Percentiles rank a stretch among this genome's conserved stretches.
Conservation (phyloP, 2,329 filamentous ascomycete species). For the Endoconidiophora laricicola region DNA sequence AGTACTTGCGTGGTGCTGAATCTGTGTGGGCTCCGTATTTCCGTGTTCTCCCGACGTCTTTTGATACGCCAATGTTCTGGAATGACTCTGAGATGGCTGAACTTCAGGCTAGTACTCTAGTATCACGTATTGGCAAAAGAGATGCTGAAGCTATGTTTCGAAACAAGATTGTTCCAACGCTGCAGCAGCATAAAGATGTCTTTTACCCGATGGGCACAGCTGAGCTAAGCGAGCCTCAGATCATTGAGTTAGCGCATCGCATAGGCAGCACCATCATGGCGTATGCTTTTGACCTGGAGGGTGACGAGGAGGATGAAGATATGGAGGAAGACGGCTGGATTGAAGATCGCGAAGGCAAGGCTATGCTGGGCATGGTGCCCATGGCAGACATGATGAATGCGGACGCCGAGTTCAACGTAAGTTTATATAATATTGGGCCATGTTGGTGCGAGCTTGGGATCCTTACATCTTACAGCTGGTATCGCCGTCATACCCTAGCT, state of each 20-base stretch:
- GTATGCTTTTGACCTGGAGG: slow-evolving; percentile 71
- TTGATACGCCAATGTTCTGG: slow-evolving; percentile 91
- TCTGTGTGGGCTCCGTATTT: slow-evolving; percentile 71
- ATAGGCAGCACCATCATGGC: slow-evolving; percentile 88
- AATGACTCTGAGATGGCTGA: slow-evolving; percentile 47
- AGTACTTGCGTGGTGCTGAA: slow-evolving; percentile 38
- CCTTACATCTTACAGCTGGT: neutral
- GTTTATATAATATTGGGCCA: neutral
- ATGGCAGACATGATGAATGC: slow-evolving; percentile 83
- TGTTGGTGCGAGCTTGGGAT: too few species aligned
- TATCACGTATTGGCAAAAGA: slow-evolving; percentile 57
- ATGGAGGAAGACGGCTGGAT: slow-evolving; percentile 48
- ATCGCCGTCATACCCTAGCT: neutral
- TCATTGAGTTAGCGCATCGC: slow-evolving; percentile 45
- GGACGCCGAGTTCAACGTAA: slow-evolving; percentile 64
- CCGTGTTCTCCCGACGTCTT: slow-evolving; percentile 50
- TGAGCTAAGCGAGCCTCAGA: slow-evolving; percentile 25
- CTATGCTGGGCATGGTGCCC: slow-evolving; percentile 71
- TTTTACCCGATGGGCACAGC: slow-evolving; percentile 27
- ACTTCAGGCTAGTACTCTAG: slow-evolving; percentile 62
- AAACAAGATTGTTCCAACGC: slow-evolving; percentile 31
- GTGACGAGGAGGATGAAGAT: slow-evolving; percentile 33
- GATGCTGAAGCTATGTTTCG: slow-evolving; percentile 55
- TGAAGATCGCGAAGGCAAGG: slow-evolving; percentile 41
- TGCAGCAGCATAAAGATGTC: slow-evolving; percentile 27